Evolutionary conservation across 805 yeast genomes (phyloP), one percentile per base, ranked within the genome.

Genomic region (Komagataella kurtzmanii): DNA sequence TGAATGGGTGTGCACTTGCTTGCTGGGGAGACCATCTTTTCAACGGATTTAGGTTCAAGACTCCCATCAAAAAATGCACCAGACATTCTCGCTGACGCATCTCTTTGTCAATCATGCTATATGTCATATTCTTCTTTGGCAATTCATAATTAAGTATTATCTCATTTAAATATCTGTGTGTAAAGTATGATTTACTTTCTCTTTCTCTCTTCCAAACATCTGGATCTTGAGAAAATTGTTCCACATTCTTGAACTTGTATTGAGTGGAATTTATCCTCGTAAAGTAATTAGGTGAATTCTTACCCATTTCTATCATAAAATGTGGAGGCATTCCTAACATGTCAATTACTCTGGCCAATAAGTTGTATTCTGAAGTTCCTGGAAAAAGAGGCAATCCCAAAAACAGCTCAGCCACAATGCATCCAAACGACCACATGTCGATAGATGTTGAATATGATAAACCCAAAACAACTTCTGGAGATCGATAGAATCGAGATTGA

Each of bases 21-120:
- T 93, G 97, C 58, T 88, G 96, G 10, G 99, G 99, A 0, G 97
- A 88, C 85, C 97, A 85, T 59, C 99, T 78, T 64, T 89, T 96
- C 58, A 93, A 74, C 0, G 99, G 99, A 65, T 91, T 90, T 59
- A 88, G 66, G 57, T 84, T 87, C 55, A 93, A 70, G 7, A 88
- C 75, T 23, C 95, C 95, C 46, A 72, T 66, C 49, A 93, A 71
- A 58, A 93, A 88, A 64, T 91, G 96, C 23, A 83, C 71, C 52
- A 91, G 73, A 45, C 85, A 74, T 49, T 73, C 74, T 49, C 98
- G 72, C 56, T 87, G 88, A 50, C 73, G 74, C 71, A 82, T 72
- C 65, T 91, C 97, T 58, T 76, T 76, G 52, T 86, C 95, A 43
- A 74, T 65, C 76, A 72, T 70, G 6, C 67, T 56, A 49, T 66